A percentile compares a stretch with the other conserved stretches of the same genome.
phyloP scores from a whole-genome alignment of 75 land plant genomes.

The Sequoia sempervirens region DNA sequence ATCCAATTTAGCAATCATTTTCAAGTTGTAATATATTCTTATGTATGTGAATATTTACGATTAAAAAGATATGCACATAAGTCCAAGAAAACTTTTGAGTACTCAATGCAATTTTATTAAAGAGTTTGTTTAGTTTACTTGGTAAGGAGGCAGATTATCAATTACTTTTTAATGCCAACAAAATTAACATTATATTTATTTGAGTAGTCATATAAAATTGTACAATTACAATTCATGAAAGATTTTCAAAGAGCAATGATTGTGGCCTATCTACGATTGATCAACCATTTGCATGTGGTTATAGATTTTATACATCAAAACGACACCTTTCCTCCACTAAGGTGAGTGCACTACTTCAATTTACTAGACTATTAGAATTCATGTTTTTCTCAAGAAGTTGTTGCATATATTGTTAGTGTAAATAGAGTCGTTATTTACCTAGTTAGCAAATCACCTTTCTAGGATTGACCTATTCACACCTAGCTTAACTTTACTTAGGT shows the following conservation, averaged over 20 bases:
- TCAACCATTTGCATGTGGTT: not conserved
- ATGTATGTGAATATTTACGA: not conserved
- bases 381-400: no score
- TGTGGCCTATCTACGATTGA: not conserved
- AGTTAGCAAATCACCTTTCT: no score
- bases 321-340: not conserved
- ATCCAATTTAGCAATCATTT: not conserved
- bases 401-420: no score
- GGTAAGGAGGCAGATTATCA: not conserved
- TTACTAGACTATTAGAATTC: not conserved
- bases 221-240: not conserved
- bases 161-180: not conserved
- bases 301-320: not conserved
- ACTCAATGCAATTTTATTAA: not conserved
- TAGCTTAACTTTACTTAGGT: no score
- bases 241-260: not conserved
- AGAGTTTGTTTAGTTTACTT: not conserved
- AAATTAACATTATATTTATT: not conserved
- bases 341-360: not conserved
- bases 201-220: not conserved
- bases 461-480: no score
- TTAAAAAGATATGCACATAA: not conserved
- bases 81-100: not conserved
- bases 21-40: not conserved
- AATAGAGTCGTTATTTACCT: no score